Conservation (phyloP, 2,329 filamentous ascomycete species). For the Diaporthe ilicicola region DNA sequence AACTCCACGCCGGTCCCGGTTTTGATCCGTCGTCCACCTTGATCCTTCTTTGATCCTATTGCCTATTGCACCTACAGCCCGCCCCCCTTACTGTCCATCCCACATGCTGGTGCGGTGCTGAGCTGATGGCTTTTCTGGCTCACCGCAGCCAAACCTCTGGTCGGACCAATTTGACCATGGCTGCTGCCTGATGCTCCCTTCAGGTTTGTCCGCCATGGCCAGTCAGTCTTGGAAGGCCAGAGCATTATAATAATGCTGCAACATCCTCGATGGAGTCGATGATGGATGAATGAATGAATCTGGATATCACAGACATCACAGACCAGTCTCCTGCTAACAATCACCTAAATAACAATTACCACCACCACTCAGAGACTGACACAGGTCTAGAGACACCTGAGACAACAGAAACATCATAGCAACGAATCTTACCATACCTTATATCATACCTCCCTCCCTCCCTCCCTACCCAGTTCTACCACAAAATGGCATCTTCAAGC, state of each 20-base stretch:
- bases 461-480: neutral
- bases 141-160: neutral
- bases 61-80: neutral
- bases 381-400: neutral
- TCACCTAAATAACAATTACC: neutral
- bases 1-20: neutral
- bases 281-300: neutral
- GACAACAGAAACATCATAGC: neutral
- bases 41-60: neutral
- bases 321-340: neutral
- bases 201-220: neutral
- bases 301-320: too few relatives aligned
- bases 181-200: neutral
- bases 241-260: slow-evolving; percentile 9
- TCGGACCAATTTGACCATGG: slow-evolving; percentile 6
- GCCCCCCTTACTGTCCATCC: too few relatives aligned
- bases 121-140: neutral
- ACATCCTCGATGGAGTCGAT: neutral
- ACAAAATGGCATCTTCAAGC: slow-evolving; percentile 24
- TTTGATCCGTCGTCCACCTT: neutral
- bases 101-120: neutral
- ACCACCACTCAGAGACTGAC: neutral
- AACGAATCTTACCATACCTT: neutral
- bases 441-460: too few relatives aligned
- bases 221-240: neutral